Conservation (phyloP, 495 filamentous ascomycete species). For the Alectoria sarmentosa region DNA sequence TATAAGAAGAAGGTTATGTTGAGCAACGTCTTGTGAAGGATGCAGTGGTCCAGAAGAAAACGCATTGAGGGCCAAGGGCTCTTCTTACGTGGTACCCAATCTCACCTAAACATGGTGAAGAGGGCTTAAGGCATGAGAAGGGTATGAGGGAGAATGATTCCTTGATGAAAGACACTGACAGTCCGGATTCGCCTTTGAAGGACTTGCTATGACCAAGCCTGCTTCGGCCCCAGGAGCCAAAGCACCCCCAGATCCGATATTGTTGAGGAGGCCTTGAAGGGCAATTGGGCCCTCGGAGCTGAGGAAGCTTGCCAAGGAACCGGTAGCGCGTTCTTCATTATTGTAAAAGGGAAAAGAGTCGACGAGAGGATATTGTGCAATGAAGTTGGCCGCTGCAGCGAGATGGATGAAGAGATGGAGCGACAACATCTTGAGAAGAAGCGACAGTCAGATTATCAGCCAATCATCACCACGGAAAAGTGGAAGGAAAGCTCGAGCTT, state of each 20-base stretch:
- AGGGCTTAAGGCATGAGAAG: neutral
- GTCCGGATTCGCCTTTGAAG: conserved; percentile 46
- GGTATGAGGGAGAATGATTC: too few species aligned
- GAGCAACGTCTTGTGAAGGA: neutral
- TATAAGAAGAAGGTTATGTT: neutral
- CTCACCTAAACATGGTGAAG: neutral
- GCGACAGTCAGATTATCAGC: neutral
- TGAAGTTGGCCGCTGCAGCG: conserved; percentile 7
- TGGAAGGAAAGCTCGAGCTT: neutral
- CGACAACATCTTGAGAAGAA: conserved; percentile 9
- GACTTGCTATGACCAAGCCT: conserved; percentile 50
- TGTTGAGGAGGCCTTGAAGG: conserved; percentile 48
- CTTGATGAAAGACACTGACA: conserved; percentile 37
- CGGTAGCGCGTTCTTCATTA: conserved; percentile 15
- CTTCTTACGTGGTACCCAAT: neutral
- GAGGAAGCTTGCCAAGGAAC: conserved; percentile 45
- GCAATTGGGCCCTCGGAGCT: conserved; percentile 45
- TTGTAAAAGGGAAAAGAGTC: neutral
- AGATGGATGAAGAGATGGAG: conserved; percentile 8
- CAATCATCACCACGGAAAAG: neutral
- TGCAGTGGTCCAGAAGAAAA: neutral
- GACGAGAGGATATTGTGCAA: conserved; percentile 7
- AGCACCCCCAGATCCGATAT: conserved; percentile 48
- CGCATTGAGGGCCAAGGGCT: neutral
- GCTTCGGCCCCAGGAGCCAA: conserved; percentile 38